These are phyloP conservation scores for Teunomyces kruisii DNA, from an alignment of 805 yeast genomes.

Conservation along the genomic window DNA sequence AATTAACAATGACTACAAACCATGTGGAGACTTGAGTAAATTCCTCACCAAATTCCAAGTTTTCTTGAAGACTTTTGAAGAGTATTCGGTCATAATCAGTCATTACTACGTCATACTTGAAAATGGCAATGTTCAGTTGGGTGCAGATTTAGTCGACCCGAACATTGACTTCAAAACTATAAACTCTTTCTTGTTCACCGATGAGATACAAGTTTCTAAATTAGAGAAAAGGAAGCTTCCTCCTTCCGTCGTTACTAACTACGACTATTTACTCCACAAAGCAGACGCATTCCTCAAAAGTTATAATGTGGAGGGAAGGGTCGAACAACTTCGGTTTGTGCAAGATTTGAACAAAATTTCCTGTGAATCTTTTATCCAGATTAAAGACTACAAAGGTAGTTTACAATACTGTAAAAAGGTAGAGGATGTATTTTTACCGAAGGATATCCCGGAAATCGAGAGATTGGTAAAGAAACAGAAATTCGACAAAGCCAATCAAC, in stretches of 20 bases:
- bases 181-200: constrained; percentile 24
- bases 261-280: constrained; percentile 41
- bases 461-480: constrained; percentile 30
- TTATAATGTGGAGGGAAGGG: constrained; percentile 9
- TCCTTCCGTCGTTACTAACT: constrained; percentile 39
- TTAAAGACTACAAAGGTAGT: constrained; percentile 20
- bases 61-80: constrained; percentile 39
- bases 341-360: constrained; percentile 36
- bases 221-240: constrained; percentile 24
- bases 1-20: constrained; percentile 68
- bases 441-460: constrained; percentile 35
- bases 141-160: constrained; percentile 12
- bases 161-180: constrained; percentile 22
- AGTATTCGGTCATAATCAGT: constrained; percentile 40
- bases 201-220: constrained; percentile 27
- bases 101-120: constrained; percentile 27
- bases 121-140: constrained; percentile 18
- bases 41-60: constrained; percentile 47
- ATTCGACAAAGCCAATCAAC: constrained; percentile 37
- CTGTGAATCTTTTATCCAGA: constrained; percentile 40
- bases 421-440: constrained; percentile 38
- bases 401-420: constrained; percentile 22
- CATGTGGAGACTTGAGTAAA: constrained; percentile 58
- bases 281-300: constrained; percentile 27
- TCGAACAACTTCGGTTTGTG: constrained; percentile 18